Base-by-base conservation (phyloP, 2,329 filamentous ascomycete genomes). In the Macrophomina phaseolina region DNA sequence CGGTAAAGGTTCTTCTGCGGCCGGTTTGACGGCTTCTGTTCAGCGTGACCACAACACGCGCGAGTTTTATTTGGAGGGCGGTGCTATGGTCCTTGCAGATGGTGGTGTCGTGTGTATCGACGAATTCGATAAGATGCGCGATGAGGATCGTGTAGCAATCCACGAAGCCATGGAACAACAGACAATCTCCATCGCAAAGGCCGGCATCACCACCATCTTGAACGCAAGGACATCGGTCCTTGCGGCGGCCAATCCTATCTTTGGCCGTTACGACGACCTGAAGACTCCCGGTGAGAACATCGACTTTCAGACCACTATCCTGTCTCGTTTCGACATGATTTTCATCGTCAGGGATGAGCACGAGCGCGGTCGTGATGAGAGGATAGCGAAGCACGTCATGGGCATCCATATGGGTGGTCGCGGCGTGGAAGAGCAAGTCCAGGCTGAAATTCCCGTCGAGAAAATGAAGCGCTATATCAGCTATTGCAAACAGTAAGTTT, bases 151-250 rank as follows among this genome's bases (percentile, higher is more conserved):
- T 70, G 98, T 95, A 0, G 97, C 93, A 7, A 99, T 99, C 72
- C 95, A 99, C 86, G 95, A 99, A 84, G 95, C 95, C 68, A 99
- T 99, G 95, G 95, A 99, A 80, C 95, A 99, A 80, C 95, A 99
- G 81, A 99, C 95, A 0, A 99, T 99, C 68, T 98, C 95, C 11
- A 98, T 99, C 73, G 95, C 95, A 70, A 98, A 99, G 81, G 95
- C 95, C 0, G 95, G 95, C 73, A 99, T 99, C 76, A 99, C 95
- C 0, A 99, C 95, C 0, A 98, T 99, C 70, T 87, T 99, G 64
- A 99, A 99, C 75, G 94, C 95, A 12, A 85, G 95, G 74, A 99
- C 95, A 1, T 97, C 94, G 0, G 95, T 99, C 1, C 84, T 99
- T 23, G 95, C 95, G 11, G 95, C 95, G 2, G 95, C 95, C 49